Conservation (phyloP, 345 rosid genomes). For the Erysimum cheiranthoides region DNA sequence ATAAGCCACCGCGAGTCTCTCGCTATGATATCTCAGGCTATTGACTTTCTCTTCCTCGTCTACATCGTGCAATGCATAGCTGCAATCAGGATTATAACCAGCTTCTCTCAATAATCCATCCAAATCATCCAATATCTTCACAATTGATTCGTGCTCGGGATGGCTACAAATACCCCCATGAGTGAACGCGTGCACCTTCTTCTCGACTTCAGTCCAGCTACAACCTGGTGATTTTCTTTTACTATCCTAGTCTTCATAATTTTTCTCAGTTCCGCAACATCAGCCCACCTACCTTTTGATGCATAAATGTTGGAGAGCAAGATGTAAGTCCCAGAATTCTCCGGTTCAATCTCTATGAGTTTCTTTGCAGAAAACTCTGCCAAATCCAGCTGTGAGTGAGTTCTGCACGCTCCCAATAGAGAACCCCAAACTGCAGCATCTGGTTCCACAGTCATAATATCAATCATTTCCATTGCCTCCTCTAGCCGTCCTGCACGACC, state of each 20-base stretch:
- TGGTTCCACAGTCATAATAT: slow-evolving; percentile 67
- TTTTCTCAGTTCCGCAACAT: slow-evolving; percentile 59
- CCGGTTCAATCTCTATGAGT: slow-evolving; percentile 61
- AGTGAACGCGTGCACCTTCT: slow-evolving; percentile 68
- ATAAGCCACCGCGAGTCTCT: slow-evolving; percentile 74
- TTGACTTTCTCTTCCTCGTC: slow-evolving; percentile 76
- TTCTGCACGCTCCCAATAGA: slow-evolving; percentile 72
- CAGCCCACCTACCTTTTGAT: slow-evolving; percentile 68
- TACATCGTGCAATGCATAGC: slow-evolving; percentile 74
- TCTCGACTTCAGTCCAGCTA: slow-evolving; percentile 75
- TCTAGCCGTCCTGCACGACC: slow-evolving; percentile 67
- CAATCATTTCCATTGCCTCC: slow-evolving; percentile 71
- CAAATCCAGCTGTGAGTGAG: slow-evolving; percentile 64
- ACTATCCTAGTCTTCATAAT: slow-evolving; percentile 55
- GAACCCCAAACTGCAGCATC: slow-evolving; percentile 81
- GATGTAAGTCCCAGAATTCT: slow-evolving; percentile 67
- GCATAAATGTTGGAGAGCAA: slow-evolving; percentile 75
- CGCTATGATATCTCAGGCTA: slow-evolving; percentile 65
- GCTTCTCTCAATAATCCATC: slow-evolving; percentile 62
- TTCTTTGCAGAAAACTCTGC: slow-evolving; percentile 75
- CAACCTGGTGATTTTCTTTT: slow-evolving; percentile 72
- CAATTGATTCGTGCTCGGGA: slow-evolving; percentile 57
- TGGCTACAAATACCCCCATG: slow-evolving; percentile 57
- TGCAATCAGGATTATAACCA: slow-evolving; percentile 70
- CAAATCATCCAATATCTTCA: slow-evolving; percentile 57